phyloP scores from a whole-genome alignment of 208 protist species.

The Wallacemonas collosoma region DNA sequence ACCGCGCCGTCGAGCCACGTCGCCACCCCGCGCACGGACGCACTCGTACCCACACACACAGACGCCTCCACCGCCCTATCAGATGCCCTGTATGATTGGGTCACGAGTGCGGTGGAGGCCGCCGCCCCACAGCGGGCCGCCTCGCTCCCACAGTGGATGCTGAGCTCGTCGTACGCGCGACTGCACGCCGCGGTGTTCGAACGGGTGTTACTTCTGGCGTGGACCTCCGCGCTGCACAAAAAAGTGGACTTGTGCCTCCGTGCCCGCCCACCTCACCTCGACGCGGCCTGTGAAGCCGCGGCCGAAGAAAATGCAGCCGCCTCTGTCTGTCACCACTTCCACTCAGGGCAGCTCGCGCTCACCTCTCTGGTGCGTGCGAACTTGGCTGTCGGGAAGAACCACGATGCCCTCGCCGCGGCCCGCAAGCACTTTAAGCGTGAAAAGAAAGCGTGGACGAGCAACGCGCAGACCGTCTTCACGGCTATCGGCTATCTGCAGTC shows the following conservation, averaged over 20 bases:
- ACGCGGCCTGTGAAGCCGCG: constrained; percentile 44
- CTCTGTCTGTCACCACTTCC: constrained; percentile 44
- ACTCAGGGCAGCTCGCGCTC: constrained; percentile 65
- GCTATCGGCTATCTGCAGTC: constrained; percentile 79
- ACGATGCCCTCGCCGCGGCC: constrained; percentile 57
- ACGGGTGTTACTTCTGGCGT: constrained; percentile 68
- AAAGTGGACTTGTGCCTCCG: constrained; percentile 70
- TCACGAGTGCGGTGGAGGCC: background rate
- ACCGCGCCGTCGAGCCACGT: background rate
- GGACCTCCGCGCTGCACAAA: constrained; percentile 73
- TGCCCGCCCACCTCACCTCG: constrained; percentile 46
- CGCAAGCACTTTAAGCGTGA: constrained; percentile 75
- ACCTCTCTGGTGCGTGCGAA: constrained; percentile 60
- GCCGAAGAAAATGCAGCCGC: constrained; percentile 61
- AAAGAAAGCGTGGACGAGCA: constrained; percentile 63
- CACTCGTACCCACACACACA: background rate
- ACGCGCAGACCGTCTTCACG: constrained; percentile 54
- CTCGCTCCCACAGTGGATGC: background rate
- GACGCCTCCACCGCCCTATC: background rate
- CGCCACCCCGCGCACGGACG: background rate
- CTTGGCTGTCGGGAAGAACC: constrained; percentile 57
- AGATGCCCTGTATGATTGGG: background rate
- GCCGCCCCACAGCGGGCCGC: background rate
- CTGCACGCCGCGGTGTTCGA: constrained; percentile 36
- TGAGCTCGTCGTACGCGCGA: background rate